Conservation (phyloP, 192 early-diverging fungal species). For the Paraglomus occultum region DNA sequence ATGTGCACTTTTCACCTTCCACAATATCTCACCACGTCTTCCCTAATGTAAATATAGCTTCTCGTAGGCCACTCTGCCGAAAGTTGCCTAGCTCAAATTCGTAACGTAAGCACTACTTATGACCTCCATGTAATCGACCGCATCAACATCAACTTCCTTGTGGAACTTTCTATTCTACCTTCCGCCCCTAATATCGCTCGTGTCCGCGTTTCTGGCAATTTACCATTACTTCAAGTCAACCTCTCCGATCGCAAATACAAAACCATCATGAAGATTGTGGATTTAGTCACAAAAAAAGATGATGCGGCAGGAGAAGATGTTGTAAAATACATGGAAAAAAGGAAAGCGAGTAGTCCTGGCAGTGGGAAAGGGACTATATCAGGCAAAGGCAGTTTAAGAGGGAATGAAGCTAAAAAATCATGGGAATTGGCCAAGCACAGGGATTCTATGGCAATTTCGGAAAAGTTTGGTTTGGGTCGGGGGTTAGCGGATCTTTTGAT, state of each 20-base stretch:
- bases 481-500: conserved; percentile 24
- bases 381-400: background rate
- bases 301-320: conserved; percentile 26
- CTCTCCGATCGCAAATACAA: conserved; percentile 95
- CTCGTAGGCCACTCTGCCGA: conserved; percentile 75
- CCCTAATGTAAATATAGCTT: conserved; percentile 39
- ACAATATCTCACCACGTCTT: background rate
- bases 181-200: conserved; percentile 71
- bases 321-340: background rate
- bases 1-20: background rate
- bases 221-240: conserved; percentile 84
- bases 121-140: conserved; percentile 84
- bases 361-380: background rate
- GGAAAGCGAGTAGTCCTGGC: background rate
- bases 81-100: conserved; percentile 67
- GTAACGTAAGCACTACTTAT: conserved; percentile 48
- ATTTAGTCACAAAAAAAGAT: conserved; percentile 56
- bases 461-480: conserved; percentile 20
- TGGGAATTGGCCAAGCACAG: conserved; percentile 27
- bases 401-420: conserved; percentile 9
- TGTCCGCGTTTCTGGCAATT: conserved; percentile 72
- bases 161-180: conserved; percentile 84
- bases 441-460: conserved; percentile 25
- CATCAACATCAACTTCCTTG: conserved; percentile 77
- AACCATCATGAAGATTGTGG: conserved; percentile 78